Evolutionary conservation across 495 filamentous ascomycete genomes (phyloP).

Genomic region (Penicillium coffeae): DNA sequence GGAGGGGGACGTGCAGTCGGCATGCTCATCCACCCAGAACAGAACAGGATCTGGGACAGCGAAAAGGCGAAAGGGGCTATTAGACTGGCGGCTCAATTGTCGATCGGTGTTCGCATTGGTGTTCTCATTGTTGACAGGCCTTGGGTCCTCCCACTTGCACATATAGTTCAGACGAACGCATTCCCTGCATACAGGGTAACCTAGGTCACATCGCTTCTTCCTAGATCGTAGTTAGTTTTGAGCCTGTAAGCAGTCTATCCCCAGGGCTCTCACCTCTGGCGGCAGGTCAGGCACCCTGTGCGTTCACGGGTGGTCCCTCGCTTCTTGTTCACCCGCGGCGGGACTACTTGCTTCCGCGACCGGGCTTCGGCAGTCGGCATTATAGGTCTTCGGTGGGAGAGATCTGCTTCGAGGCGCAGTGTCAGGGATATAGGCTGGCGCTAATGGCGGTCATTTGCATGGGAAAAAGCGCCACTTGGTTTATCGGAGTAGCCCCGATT

Average conservation of each 20-base stretch:
- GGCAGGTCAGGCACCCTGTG: constrained; percentile 14
- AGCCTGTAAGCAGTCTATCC: too few relatives aligned
- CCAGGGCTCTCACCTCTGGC: constrained; percentile 11
- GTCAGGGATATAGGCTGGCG: neutral
- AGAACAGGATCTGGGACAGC: constrained; percentile 6
- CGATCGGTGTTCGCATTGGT: neutral
- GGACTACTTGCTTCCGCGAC: neutral
- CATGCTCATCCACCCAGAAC: constrained; percentile 15
- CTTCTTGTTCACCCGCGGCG: constrained; percentile 8
- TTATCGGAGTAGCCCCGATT: neutral
- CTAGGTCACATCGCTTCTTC: constrained; percentile 13
- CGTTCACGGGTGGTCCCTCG: constrained; percentile 13
- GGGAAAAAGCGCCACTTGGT: neutral
- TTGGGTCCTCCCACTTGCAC: constrained; percentile 13
- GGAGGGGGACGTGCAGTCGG: constrained; percentile 7
- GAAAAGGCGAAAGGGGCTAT: constrained; percentile 4
- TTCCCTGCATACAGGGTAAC: constrained; percentile 10
- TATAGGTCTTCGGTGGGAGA: neutral
- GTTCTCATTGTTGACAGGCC: neutral
- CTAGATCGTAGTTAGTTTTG: neutral
- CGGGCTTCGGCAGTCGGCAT: constrained; percentile 4
- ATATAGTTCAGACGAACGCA: constrained; percentile 13
- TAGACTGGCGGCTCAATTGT: neutral
- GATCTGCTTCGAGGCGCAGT: neutral
- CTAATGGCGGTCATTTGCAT: constrained; percentile 2